Evolutionary conservation across 2,329 filamentous ascomycete species (phyloP).

Genomic region (Sordariomycetes sp.): DNA sequence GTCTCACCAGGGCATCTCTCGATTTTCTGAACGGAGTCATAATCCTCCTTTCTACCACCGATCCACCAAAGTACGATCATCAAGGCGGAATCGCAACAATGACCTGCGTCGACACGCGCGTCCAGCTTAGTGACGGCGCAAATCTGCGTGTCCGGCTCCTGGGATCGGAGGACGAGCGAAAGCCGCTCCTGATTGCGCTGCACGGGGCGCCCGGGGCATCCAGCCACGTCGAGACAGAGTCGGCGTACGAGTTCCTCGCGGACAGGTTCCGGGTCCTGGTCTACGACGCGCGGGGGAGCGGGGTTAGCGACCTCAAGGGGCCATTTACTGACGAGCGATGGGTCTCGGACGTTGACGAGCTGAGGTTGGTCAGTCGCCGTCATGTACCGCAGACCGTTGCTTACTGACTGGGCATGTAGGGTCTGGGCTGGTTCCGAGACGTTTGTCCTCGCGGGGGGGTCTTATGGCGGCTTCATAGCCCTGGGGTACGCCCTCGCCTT

Average conservation of each 20-base stretch:
- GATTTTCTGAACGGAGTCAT: too few relatives aligned
- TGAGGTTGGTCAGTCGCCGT: conserved; percentile 9
- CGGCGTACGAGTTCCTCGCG: conserved; percentile 9
- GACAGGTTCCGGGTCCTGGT: conserved; percentile 11
- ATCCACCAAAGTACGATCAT: too few relatives aligned
- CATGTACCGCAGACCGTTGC: too few relatives aligned
- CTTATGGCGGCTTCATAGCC: conserved; percentile 12
- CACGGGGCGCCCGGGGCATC: conserved; percentile 12
- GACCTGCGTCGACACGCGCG: neutral
- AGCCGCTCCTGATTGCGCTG: conserved; percentile 10
- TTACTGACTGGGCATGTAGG: conserved; percentile 5
- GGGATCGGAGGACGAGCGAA: conserved; percentile 7
- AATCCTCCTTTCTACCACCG: too few relatives aligned
- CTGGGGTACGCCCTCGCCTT: conserved; percentile 11
- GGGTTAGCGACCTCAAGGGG: conserved; percentile 10
- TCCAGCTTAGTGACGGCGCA: conserved; percentile 11
- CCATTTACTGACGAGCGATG: conserved; percentile 12
- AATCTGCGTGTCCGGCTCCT: conserved; percentile 9
- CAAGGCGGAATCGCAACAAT: neutral
- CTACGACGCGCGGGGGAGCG: conserved; percentile 13
- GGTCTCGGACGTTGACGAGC: conserved; percentile 12
- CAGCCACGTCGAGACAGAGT: conserved; percentile 9
- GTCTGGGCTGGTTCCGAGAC: conserved; percentile 9
- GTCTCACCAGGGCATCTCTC: too few relatives aligned
- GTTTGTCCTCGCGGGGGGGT: conserved; percentile 11